Conservation (phyloP, 169 alveolate species). For the Hepatocystis sp. region DNA sequence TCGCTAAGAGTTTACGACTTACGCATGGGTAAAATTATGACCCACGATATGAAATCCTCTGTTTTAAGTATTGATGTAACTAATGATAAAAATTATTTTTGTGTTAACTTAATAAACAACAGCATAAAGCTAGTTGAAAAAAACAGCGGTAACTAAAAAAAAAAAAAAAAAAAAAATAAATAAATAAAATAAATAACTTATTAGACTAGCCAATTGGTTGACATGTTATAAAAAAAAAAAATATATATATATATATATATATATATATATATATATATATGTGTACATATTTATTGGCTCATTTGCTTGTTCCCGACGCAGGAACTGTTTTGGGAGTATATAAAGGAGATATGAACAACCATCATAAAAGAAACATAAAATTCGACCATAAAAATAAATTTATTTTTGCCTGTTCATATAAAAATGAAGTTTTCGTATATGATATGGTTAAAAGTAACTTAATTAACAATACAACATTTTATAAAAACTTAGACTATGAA, state of each 20-base stretch:
- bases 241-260: not conserved
- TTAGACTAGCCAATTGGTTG: not conserved
- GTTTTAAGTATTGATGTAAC: slow-evolving; percentile 57
- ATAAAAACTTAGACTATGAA: slow-evolving; percentile 21
- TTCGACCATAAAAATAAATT: slow-evolving; percentile 42
- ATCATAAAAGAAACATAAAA: slow-evolving; percentile 60
- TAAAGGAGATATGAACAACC: slow-evolving; percentile 66
- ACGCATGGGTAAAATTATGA: slow-evolving; percentile 65
- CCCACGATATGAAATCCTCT: slow-evolving; percentile 50
- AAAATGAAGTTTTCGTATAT: slow-evolving; percentile 38
- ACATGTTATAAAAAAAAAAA: not conserved
- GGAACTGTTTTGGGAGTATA: slow-evolving; percentile 62
- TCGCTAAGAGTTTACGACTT: slow-evolving; percentile 37
- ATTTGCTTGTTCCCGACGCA: not conserved
- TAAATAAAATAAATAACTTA: not conserved
- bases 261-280: not conserved
- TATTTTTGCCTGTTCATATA: slow-evolving; percentile 55
- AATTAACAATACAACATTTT: slow-evolving; percentile 34
- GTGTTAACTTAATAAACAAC: slow-evolving; percentile 36
- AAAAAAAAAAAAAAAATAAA: not conserved
- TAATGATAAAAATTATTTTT: slow-evolving; percentile 40
- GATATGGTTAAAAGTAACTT: slow-evolving; percentile 63
- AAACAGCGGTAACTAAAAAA: slow-evolving; percentile 57
- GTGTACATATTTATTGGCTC: not conserved
- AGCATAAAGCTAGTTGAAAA: slow-evolving; percentile 54